Evolutionary conservation across 495 filamentous ascomycete species (phyloP).

Genomic region (Lasiosphaeria miniovina): DNA sequence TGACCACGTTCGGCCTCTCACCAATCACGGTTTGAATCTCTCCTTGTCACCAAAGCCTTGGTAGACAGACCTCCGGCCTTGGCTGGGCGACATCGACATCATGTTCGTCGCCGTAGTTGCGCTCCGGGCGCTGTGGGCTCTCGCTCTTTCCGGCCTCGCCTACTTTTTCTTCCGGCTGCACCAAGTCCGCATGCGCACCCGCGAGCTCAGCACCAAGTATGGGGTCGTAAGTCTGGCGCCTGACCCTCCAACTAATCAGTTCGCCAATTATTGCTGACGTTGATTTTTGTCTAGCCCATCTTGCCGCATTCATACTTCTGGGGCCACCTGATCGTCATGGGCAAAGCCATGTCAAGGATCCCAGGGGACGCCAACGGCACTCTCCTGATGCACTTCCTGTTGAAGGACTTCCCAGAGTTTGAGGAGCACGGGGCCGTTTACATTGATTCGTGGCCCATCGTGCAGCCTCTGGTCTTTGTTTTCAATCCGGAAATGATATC

Average conservation of each 20-base stretch:
- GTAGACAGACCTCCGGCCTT: too few species aligned
- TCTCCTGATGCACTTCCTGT: constrained; percentile 18
- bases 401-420: constrained; percentile 27
- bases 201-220: constrained; percentile 27
- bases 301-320: constrained; percentile 40
- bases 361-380: constrained; percentile 25
- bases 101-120: too few species aligned
- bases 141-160: not conserved
- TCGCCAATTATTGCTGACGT: too few species aligned
- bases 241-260: too few species aligned
- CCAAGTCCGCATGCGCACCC: constrained; percentile 24
- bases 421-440: constrained; percentile 32
- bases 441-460: constrained; percentile 47
- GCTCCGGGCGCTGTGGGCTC: not conserved
- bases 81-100: too few species aligned
- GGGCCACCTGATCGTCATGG: constrained; percentile 33
- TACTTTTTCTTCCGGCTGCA: constrained; percentile 28
- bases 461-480: constrained; percentile 33
- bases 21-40: too few species aligned
- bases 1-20: too few species aligned
- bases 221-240: constrained; percentile 21
- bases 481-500: constrained; percentile 33
- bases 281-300: constrained; percentile 18
- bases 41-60: too few species aligned
- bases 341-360: constrained; percentile 20